Conservation (phyloP, 1,284 basidiomycete genomes). For the Ustilago vetiveriae region DNA sequence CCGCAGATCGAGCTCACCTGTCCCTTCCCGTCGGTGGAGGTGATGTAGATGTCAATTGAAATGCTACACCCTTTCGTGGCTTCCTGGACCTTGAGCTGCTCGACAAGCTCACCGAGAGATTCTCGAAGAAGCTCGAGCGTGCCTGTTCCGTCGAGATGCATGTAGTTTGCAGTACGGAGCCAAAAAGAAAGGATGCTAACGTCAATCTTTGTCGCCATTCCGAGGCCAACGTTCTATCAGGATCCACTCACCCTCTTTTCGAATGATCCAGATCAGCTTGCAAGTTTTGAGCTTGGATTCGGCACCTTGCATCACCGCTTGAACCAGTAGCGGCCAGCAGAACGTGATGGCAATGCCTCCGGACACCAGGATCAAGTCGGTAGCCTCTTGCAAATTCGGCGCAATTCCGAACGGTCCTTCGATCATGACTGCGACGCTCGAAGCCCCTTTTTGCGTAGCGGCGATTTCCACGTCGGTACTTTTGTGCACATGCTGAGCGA, state of each 20-base stretch:
- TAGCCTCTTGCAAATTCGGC: slow-evolving; percentile 10
- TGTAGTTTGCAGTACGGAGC: no score
- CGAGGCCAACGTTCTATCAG: no score
- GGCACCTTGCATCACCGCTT: slow-evolving; percentile 4
- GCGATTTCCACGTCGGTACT: slow-evolving; percentile 18
- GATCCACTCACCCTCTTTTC: slow-evolving; percentile 36
- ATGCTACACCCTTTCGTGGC: slow-evolving; percentile 4
- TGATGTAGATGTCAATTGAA: slow-evolving; percentile 30
- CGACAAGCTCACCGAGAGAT: slow-evolving; percentile 7
- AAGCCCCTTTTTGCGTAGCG: background rate
- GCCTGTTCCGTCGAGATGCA: background rate
- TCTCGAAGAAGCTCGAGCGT: slow-evolving; percentile 14
- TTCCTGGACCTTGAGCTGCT: slow-evolving; percentile 3
- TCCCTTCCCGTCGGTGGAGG: slow-evolving; percentile 3
- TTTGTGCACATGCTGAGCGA: slow-evolving; percentile 8
- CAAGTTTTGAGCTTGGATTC: slow-evolving; percentile 11
- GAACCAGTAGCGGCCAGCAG: slow-evolving; percentile 41
- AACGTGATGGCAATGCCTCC: slow-evolving; percentile 56
- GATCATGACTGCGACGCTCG: slow-evolving; percentile 27
- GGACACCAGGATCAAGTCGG: slow-evolving; percentile 26
- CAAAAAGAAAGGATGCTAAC: no score
- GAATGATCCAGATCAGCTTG: slow-evolving; percentile 48
- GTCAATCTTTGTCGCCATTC: no score
- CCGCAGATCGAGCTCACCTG: background rate
- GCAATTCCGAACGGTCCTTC: slow-evolving; percentile 48